phyloP scores from a whole-genome alignment of 805 yeast genomes.

The Torulaspora maleeae region DNA sequence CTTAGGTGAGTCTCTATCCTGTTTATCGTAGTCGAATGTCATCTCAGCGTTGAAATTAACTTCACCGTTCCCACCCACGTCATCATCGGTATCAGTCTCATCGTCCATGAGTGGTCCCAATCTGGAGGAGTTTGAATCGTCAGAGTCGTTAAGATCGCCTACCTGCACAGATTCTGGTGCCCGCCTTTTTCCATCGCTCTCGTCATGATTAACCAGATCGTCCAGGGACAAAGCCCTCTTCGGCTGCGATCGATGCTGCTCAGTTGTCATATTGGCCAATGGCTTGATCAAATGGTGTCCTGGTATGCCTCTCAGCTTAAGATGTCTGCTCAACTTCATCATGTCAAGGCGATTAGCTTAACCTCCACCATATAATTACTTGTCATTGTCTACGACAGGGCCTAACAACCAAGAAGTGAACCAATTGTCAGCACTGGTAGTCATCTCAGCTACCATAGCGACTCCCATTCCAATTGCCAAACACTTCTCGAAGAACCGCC shows the following conservation, averaged over 20 bases:
- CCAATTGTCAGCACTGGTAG: too few species aligned
- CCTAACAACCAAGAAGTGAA: not conserved
- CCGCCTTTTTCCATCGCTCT: slow-evolving; percentile 23
- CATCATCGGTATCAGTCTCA: slow-evolving; percentile 37
- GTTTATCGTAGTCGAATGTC: slow-evolving; percentile 35
- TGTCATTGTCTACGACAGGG: not conserved
- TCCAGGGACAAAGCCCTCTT: slow-evolving; percentile 35
- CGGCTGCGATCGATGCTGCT: slow-evolving; percentile 14
- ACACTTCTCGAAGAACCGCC: too few species aligned
- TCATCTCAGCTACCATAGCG: too few species aligned
- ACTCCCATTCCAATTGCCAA: too few species aligned
- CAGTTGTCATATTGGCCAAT: slow-evolving; percentile 1
- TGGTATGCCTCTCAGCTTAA: not conserved
- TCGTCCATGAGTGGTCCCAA: slow-evolving; percentile 18
- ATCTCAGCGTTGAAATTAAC: slow-evolving; percentile 31
- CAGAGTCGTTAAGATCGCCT: slow-evolving; percentile 7
- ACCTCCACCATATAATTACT: too few species aligned
- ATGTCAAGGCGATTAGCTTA: too few species aligned
- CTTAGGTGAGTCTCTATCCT: slow-evolving; percentile 20
- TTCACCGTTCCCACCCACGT: slow-evolving; percentile 24
- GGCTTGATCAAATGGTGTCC: not conserved
- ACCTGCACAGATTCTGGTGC: slow-evolving; percentile 7
- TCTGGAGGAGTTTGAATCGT: slow-evolving; percentile 3
- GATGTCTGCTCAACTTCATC: too few species aligned
- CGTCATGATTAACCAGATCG: slow-evolving; percentile 37